Evolutionary conservation across 1,284 basidiomycete species (phyloP), one percentile per base, ranked within the genome.

Genomic region (Apiotrichum gracile): DNA sequence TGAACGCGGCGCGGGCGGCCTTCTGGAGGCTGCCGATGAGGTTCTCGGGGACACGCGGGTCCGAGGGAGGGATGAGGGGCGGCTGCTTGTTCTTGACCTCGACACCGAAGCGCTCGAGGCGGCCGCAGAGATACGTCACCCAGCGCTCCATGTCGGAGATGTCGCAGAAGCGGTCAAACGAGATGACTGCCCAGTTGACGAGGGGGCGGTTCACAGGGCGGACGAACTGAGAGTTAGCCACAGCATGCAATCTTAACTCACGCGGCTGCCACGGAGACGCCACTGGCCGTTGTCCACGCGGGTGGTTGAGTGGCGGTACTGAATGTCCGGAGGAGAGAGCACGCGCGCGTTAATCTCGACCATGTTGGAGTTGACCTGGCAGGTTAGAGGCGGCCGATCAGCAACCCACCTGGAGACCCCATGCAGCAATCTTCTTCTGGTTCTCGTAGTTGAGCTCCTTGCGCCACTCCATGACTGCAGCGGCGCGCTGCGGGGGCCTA

Each of bases 261-360:
- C 66, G 46, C 50, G 41, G 29, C 64, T 62, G 35, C 63, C 64
- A 46, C 62, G 51, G 2, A 74, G 42, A 34, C 67, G 55, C 71
- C 67, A 68, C 16, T 56, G 44, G 22, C 67, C 64, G 17, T 59
- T 60, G 17, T 29, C 24, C 9, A 40, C 33, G 13, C 24, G 29
- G 5, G 38, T 29, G 7, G 4, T 10, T 33, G 52, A 22, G 24
- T 57, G 52, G 21, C 52, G 57, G 62, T 75, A 76, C 17, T 60
- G 31, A n/a, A 76, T 62, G 8, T 48, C 41, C 0, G 73, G 74
- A 13, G 73, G 56, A 10, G 57, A 49, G 2, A 78, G 62, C 17
- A 75, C 61, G 1, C 77, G 66, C 5, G 72, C 78, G 21, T 67
- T 39, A 25, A 77, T 47, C 25, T 63, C 43, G 27, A 77, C 60